Conservation (phyloP, 257 asterid genomes). For the Capsicum rhomboideum region DNA sequence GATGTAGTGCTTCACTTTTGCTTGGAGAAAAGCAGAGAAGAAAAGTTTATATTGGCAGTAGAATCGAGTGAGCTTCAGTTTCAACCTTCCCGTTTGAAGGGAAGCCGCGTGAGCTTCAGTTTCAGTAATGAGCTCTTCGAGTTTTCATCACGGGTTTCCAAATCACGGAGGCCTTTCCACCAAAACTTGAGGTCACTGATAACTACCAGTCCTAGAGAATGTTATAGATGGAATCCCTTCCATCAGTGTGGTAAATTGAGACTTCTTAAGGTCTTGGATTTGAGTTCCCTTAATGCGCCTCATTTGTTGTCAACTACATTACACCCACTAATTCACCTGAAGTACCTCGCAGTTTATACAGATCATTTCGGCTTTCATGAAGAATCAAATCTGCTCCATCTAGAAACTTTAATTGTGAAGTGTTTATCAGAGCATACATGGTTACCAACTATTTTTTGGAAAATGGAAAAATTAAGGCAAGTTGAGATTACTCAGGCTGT, state of each 20-base stretch:
- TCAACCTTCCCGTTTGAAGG: too few relatives aligned
- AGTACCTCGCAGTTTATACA: background rate
- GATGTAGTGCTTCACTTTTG: too few relatives aligned
- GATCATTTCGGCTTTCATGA: background rate
- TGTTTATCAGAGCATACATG: accelerated
- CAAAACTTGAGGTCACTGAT: background rate
- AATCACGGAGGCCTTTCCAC: too few relatives aligned
- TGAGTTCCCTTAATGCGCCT: background rate
- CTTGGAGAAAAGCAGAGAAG: too few relatives aligned
- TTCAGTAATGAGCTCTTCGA: background rate
- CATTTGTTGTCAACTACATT: background rate
- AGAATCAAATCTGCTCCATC: background rate
- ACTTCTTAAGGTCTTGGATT: background rate
- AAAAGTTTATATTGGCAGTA: too few relatives aligned
- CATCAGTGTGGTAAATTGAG: background rate
- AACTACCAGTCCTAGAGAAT: background rate
- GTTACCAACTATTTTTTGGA: background rate
- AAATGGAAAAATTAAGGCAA: background rate
- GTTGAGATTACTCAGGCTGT: background rate
- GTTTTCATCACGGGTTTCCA: too few relatives aligned
- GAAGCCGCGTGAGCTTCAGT: background rate
- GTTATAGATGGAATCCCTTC: background rate
- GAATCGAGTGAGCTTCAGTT: too few relatives aligned
- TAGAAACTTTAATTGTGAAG: background rate
- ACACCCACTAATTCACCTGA: background rate